Base-by-base conservation (phyloP, 1,284 basidiomycete genomes). In the Pholiota adiposa region DNA sequence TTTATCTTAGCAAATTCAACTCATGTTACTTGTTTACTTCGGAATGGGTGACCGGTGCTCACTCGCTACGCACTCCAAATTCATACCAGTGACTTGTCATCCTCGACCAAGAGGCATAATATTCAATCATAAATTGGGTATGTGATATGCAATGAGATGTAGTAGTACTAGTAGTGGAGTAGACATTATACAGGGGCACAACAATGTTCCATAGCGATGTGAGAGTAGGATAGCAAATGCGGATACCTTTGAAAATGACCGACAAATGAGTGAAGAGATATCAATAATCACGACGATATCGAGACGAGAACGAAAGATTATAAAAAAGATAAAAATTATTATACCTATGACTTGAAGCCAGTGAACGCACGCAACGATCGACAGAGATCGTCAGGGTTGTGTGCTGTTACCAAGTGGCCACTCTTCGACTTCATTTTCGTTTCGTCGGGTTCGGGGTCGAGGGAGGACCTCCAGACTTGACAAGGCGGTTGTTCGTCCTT, bases 391-490 rank as follows among this genome's bases (percentile, higher is more conserved):
- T 63, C 56, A 1, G 70, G 65, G 41, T 70, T 67, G 49, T 63
- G 54, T 11, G 54, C 59, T 14, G 60, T 52, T 44, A 65, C 59
- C 21, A 62, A 51, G 46, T 66, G 62, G 4, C 61, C 58, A 27
- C 53, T 59, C 12, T 41, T 36, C 12, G 53, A 23, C 2, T 12
- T 27, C 44, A 23, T 4, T 19, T 19, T 27, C 44, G 44, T 4
- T 19, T 19, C 9, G 56, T 48, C 40, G 58, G 54, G 44, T 56
- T 62, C 63, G 18, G 73, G 59, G 56, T 53, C 79, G 76, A n/a
- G n/a, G n/a, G n/a, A n/a, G n/a, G n/a, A n/a, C 48, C 83, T 76
- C 84, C 86, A 86, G 21, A 77, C 74, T 29, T 78, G 77, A 82
- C 82, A 84, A 27, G 83, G 82, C 1, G 85, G 83, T 9, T 73